Percentiles rank a stretch among this genome's conserved stretches.
Evolutionary conservation across 306 rosid species (phyloP).

Genomic region (Hippophae tibetana): DNA sequence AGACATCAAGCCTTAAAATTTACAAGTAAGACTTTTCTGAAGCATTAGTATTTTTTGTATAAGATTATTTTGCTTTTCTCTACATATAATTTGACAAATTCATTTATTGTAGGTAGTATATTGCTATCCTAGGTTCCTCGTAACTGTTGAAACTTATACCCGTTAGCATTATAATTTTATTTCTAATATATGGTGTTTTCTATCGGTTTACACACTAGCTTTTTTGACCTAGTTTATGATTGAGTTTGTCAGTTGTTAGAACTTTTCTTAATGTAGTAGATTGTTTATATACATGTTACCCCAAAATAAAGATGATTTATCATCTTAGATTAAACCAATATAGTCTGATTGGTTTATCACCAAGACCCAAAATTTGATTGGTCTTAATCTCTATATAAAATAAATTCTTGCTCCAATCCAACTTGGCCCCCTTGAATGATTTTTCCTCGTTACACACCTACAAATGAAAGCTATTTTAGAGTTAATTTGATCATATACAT

Average conservation of each 20-base stretch:
- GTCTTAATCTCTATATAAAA: background rate
- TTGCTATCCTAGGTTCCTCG: background rate
- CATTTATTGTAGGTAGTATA: background rate
- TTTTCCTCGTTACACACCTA: no score
- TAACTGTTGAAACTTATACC: background rate
- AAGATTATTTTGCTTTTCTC: background rate
- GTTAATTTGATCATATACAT: background rate
- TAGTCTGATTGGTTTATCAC: background rate
- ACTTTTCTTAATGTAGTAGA: background rate
- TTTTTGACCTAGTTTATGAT: background rate
- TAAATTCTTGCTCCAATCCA: background rate
- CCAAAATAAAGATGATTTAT: background rate
- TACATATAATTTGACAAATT: background rate
- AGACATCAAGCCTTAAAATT: constrained; percentile 96
- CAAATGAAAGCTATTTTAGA: no score
- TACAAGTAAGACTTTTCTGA: constrained; percentile 53
- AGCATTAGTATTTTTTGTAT: constrained; percentile 2
- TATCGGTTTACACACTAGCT: background rate
- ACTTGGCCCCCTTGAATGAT: no score
- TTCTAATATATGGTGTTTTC: no score
- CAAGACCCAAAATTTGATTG: no score
- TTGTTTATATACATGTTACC: constrained; percentile 8
- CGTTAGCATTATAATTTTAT: no score
- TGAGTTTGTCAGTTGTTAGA: background rate
- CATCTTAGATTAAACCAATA: background rate